A percentile compares a stretch with the other conserved stretches of the same genome.
phyloP scores from a whole-genome alignment of 371 early-diverging fungal genomes.

The Syncephalastrum monosporum region DNA sequence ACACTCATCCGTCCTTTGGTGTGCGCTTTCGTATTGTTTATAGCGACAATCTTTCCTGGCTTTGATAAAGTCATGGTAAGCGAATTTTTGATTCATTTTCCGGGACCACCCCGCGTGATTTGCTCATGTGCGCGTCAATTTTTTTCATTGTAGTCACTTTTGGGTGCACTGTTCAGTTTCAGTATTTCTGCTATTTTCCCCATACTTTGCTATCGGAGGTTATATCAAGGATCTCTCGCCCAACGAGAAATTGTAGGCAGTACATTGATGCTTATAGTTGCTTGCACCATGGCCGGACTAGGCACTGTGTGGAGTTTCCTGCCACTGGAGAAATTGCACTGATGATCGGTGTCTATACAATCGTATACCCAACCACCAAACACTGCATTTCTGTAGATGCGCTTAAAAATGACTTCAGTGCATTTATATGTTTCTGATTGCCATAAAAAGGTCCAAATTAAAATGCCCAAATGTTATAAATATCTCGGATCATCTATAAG shows the following conservation, averaged over 20 bases:
- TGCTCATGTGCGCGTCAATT: not conserved
- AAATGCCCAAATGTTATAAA: too few relatives aligned
- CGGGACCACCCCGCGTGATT: not conserved
- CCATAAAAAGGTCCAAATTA: too few relatives aligned
- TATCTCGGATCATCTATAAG: too few relatives aligned
- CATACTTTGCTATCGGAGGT: conserved; percentile 27
- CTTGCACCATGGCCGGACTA: conserved; percentile 15
- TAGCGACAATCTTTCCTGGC: conserved; percentile 56
- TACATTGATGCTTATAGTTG: conserved; percentile 14
- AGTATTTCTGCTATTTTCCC: conserved; percentile 43
- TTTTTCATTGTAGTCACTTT: conserved; percentile 21
- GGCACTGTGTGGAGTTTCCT: conserved; percentile 37
- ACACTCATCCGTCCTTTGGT: conserved; percentile 16
- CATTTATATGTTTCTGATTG: too few relatives aligned
- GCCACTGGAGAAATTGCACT: not conserved
- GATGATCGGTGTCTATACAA: too few relatives aligned
- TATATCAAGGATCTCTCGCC: conserved; percentile 21
- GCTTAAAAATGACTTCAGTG: too few relatives aligned
- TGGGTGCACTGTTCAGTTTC: conserved; percentile 36
- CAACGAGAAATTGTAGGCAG: conserved; percentile 5
- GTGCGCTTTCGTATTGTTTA: conserved; percentile 22
- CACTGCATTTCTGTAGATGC: too few relatives aligned
- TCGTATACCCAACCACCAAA: too few relatives aligned
- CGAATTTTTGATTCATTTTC: not conserved
- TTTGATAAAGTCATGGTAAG: conserved; percentile 66